Evolutionary conservation across 2,329 filamentous ascomycete genomes (phyloP), one percentile per base, ranked within the genome.

Genomic region (Volutella citrinella): DNA sequence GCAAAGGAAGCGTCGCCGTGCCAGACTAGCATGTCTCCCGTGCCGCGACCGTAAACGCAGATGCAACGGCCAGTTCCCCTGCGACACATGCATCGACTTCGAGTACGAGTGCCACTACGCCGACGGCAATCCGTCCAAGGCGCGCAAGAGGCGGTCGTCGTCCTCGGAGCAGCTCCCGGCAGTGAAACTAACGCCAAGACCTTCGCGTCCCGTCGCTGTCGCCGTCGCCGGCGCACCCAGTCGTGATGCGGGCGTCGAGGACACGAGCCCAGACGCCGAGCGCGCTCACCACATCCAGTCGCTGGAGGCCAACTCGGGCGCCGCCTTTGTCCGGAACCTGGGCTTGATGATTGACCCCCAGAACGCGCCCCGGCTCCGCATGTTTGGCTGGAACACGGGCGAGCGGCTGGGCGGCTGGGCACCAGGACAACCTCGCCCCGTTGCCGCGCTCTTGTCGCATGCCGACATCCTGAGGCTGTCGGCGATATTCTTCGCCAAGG

Each of bases 31-130:
- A 15, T 74, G 70, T 45, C 59, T 69, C 36, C 67, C 70, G 13
- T 78, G 75, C 36, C 65, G 75, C 21, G 64, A 74, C 10, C 66
- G 74, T 30, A 78, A 78, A 52, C 65, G 75, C 27, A 72, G 74
- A 55, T 78, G 75, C 44, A 70, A 77, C 41, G 73, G 74, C 10
- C 59, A 57, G 6, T 57, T 65, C 24, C 75, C 75, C 0, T 78
- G 75, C 48, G 63, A 62, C 29, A 72, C 70, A 20, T 78, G 75
- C 49, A 57, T 65, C 1, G 65, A 72, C 19, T 74, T 71, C 39
- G 73, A 74, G 23, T 73, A 74, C 35, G 66, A 71, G 12, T 78
- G 74, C 48, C 60, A 58, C 36, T 78, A 74, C 50, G 61, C n/a
- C n/a, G n/a, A n/a, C n/a, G n/a, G n/a, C n/a, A n/a, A n/a, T n/a